phyloP scores from a whole-genome alignment of 208 protist genomes.

The Acanthamoeba divionensis region DNA sequence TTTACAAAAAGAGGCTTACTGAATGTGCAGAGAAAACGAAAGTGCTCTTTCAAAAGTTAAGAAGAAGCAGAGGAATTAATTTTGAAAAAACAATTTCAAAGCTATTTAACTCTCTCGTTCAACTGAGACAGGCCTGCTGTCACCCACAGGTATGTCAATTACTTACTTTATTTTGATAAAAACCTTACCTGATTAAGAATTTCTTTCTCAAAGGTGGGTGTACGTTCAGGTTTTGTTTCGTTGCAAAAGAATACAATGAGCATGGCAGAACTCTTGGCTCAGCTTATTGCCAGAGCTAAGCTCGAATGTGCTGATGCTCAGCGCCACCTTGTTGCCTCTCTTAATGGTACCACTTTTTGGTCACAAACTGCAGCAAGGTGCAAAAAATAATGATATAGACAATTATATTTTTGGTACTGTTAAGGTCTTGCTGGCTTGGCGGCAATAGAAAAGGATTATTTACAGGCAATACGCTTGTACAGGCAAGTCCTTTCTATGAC shows the following conservation, averaged over 20 bases:
- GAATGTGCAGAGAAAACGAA: neutral
- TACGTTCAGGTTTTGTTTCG: neutral
- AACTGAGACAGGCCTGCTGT: constrained; percentile 8
- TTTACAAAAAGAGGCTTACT: neutral
- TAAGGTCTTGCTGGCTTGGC: constrained; percentile 23
- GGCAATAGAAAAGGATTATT: neutral
- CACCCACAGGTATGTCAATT: constrained; percentile 4
- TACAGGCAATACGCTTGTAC: neutral
- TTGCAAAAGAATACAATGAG: constrained; percentile 49
- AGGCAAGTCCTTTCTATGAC: neutral
- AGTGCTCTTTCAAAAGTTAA: neutral
- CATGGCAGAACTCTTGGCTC: constrained; percentile 14
- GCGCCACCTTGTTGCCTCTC: constrained; percentile 5
- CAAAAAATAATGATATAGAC: too few species aligned
- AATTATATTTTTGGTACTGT: too few species aligned
- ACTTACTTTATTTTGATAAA: too few species aligned
- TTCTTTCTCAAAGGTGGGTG: neutral
- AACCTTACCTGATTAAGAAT: neutral
- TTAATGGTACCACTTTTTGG: too few species aligned
- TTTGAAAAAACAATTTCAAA: constrained; percentile 2
- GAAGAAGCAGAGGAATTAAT: neutral
- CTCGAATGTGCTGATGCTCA: constrained; percentile 5
- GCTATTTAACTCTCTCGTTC: neutral
- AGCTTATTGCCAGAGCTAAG: neutral
- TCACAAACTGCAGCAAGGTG: too few species aligned